Conservation (phyloP, 345 rosid genomes). For the Geranium brycei region DNA sequence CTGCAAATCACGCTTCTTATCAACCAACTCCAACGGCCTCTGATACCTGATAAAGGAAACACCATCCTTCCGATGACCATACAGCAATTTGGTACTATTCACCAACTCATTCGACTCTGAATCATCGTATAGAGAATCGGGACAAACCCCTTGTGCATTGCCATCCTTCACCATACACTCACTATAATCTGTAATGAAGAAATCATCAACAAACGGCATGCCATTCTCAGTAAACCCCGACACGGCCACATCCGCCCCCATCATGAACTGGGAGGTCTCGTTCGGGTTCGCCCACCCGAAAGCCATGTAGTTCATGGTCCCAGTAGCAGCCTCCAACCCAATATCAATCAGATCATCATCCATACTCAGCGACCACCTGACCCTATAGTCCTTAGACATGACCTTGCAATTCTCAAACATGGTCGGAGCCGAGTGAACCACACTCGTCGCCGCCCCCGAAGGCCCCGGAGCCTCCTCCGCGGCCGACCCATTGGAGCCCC, state of each 20-base stretch:
- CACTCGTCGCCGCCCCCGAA: slow-evolving; percentile 13
- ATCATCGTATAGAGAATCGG: slow-evolving; percentile 54
- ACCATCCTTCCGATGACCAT: slow-evolving; percentile 92
- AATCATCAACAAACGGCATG: slow-evolving; percentile 74
- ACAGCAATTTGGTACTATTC: slow-evolving; percentile 54
- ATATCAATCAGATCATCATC: slow-evolving; percentile 50
- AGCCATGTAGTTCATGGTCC: slow-evolving; percentile 65
- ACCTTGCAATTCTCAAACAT: slow-evolving; percentile 76
- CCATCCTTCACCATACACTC: slow-evolving; percentile 64
- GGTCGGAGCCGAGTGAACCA: slow-evolving; percentile 27
- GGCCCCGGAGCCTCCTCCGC: slow-evolving; percentile 28
- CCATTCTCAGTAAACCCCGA: slow-evolving; percentile 67
- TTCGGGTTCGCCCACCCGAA: slow-evolving; percentile 81
- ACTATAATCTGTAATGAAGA: slow-evolving; percentile 48
- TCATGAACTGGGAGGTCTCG: slow-evolving; percentile 38
- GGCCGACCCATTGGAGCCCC: slow-evolving; percentile 21
- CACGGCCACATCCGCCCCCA: slow-evolving; percentile 69
- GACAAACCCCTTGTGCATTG: slow-evolving; percentile 68
- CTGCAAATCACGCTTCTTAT: slow-evolving; percentile 61
- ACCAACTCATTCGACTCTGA: slow-evolving; percentile 34
- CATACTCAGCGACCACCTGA: slow-evolving; percentile 62
- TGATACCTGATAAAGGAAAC: slow-evolving; percentile 75
- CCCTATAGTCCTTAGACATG: slow-evolving; percentile 47
- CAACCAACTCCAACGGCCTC: slow-evolving; percentile 44
- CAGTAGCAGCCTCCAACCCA: slow-evolving; percentile 66